phyloP scores from a whole-genome alignment of 140 eudicot species.

The Anethum foeniculum region DNA sequence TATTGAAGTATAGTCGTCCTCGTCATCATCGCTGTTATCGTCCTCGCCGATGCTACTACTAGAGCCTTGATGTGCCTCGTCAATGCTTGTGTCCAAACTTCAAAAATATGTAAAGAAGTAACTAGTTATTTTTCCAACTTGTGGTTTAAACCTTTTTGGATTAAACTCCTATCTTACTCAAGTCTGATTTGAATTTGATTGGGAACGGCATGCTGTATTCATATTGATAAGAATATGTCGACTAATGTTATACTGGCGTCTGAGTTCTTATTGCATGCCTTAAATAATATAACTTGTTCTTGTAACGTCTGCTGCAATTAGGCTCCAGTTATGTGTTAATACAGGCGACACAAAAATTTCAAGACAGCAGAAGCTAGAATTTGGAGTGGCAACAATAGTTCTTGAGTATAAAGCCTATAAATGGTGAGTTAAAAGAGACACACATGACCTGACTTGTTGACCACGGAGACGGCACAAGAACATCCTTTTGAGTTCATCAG shows the following conservation, averaged over 20 bases:
- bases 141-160: neutral
- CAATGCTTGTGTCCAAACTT: no score
- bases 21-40: no score
- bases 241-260: neutral
- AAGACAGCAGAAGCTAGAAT: neutral
- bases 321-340: constrained; percentile 15
- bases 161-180: neutral
- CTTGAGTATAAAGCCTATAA: neutral
- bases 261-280: neutral
- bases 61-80: no score
- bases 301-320: constrained; percentile 28
- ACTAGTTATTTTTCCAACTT: neutral
- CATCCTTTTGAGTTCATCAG: no score
- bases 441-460: no score
- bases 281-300: neutral
- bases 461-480: no score
- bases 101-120: no score
- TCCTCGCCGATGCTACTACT: no score
- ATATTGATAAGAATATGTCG: neutral
- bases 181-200: neutral
- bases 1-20: no score
- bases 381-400: neutral
- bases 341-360: no score
- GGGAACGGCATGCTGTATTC: neutral
- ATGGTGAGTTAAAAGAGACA: no score